Conservation (phyloP, 2,329 filamentous ascomycete genomes). For the Colletotrichum siamense region DNA sequence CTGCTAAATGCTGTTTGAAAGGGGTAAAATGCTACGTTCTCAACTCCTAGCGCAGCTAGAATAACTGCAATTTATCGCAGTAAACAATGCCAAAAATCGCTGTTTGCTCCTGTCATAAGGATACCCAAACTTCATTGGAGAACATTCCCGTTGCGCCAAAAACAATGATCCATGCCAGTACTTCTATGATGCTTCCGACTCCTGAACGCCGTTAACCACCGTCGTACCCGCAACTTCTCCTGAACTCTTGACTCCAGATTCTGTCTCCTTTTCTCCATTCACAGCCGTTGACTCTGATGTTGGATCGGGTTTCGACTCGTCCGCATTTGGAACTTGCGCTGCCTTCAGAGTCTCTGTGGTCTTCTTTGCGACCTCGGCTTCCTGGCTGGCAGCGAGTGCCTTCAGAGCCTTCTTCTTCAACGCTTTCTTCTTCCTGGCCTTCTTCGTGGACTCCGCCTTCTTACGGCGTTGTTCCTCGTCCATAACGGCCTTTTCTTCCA, state of each 20-base stretch:
- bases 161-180: not conserved
- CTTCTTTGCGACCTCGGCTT: not conserved
- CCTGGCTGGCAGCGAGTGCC: not conserved
- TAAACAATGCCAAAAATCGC: not conserved
- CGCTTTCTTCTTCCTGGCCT: slow-evolving; percentile 3
- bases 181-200: not conserved
- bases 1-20: not conserved
- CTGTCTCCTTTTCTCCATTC: not conserved
- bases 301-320: not conserved
- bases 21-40: not conserved
- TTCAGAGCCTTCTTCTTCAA: slow-evolving; percentile 2
- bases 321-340: not conserved
- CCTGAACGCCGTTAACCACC: not conserved
- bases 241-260: not conserved
- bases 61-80: not conserved
- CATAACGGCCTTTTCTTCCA: slow-evolving; percentile 8
- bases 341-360: not conserved
- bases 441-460: not conserved
- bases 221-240: not conserved
- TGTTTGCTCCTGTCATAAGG: not conserved
- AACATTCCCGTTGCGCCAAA: not conserved
- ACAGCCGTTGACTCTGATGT: not conserved
- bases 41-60: not conserved
- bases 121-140: not conserved
- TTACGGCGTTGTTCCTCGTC: slow-evolving; percentile 4